Percentiles rank a stretch among this genome's conserved stretches.
These are phyloP conservation scores for Macrocystidia cucumis DNA, from an alignment of 1,284 basidiomycete species.

Conservation along the genomic window DNA sequence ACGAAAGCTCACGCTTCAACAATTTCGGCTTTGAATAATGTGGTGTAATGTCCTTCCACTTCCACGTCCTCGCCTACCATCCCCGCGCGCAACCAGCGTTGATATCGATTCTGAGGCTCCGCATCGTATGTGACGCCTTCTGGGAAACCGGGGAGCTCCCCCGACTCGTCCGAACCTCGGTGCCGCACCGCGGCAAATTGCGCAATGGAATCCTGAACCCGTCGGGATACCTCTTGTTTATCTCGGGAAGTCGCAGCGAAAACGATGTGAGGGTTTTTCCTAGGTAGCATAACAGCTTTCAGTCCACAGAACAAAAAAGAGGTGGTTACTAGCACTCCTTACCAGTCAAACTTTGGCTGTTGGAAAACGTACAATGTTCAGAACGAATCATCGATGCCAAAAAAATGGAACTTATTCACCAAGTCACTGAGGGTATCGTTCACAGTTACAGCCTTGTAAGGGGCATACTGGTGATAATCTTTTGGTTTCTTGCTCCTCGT, in stretches of 20 bases:
- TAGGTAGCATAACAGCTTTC: too few relatives aligned
- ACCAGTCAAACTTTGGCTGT: conserved; percentile 65
- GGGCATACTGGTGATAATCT: conserved; percentile 42
- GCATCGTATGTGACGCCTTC: conserved; percentile 33
- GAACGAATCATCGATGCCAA: background rate
- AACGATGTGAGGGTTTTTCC: conserved; percentile 42
- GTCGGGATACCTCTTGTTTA: conserved; percentile 20
- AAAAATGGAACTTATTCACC: conserved; percentile 30
- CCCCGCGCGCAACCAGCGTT: conserved; percentile 39
- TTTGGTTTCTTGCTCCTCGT: conserved; percentile 29
- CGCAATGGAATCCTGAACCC: conserved; percentile 31
- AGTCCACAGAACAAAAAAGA: background rate
- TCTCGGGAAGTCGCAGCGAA: conserved; percentile 23
- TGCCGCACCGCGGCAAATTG: too few relatives aligned
- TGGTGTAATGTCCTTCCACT: conserved; percentile 40
- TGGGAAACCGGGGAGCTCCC: conserved; percentile 35
- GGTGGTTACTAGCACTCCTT: conserved; percentile 1
- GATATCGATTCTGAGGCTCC: conserved; percentile 48
- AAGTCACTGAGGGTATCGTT: conserved; percentile 59
- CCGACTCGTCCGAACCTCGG: too few relatives aligned
- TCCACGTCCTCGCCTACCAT: conserved; percentile 21
- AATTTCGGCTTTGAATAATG: conserved; percentile 24
- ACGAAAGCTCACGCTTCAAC: conserved; percentile 42
- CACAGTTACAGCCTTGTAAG: conserved; percentile 46
- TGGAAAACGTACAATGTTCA: background rate